phyloP scores from a whole-genome alignment of 257 asterid species.

The Petrea volubilis region DNA sequence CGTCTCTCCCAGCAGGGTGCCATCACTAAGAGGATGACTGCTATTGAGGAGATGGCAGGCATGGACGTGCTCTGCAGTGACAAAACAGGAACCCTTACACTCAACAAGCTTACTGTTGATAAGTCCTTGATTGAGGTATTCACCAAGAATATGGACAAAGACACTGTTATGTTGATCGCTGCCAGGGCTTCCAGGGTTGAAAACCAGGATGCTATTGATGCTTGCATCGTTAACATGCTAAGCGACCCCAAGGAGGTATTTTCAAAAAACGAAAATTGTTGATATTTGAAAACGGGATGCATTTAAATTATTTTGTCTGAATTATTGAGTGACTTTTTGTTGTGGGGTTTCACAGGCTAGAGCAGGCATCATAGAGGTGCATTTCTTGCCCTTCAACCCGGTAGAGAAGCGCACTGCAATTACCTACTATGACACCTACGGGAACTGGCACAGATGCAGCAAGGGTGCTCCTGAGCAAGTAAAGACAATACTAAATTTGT shows the following conservation, averaged over 20 bases:
- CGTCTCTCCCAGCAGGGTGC: constrained; percentile 57
- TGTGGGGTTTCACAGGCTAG: constrained; percentile 58
- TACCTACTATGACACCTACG: constrained; percentile 61
- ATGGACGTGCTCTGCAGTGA: constrained; percentile 68
- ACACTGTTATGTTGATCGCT: constrained; percentile 50
- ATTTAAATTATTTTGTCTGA: not conserved
- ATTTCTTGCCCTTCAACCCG: constrained; percentile 89
- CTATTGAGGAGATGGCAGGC: constrained; percentile 67
- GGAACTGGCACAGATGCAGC: constrained; percentile 81
- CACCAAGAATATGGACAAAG: constrained; percentile 48
- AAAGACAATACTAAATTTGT: not conserved
- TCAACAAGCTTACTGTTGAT: constrained; percentile 59
- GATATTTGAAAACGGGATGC: not conserved
- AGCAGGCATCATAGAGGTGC: constrained; percentile 79
- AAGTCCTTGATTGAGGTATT: constrained; percentile 54
- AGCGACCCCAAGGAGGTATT: constrained; percentile 74
- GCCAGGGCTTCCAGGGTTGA: constrained; percentile 86
- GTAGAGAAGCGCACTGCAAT: constrained; percentile 91
- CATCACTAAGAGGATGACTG: constrained; percentile 65
- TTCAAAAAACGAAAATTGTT: not conserved
- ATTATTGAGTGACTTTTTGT: not conserved
- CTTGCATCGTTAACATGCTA: constrained; percentile 79
- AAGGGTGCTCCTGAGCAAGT: constrained; percentile 99
- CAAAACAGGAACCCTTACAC: constrained; percentile 62
- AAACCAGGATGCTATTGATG: constrained; percentile 92